Evolutionary conservation across 352 stramenopile genomes (phyloP).

Genomic region (Globisporangium polare): DNA sequence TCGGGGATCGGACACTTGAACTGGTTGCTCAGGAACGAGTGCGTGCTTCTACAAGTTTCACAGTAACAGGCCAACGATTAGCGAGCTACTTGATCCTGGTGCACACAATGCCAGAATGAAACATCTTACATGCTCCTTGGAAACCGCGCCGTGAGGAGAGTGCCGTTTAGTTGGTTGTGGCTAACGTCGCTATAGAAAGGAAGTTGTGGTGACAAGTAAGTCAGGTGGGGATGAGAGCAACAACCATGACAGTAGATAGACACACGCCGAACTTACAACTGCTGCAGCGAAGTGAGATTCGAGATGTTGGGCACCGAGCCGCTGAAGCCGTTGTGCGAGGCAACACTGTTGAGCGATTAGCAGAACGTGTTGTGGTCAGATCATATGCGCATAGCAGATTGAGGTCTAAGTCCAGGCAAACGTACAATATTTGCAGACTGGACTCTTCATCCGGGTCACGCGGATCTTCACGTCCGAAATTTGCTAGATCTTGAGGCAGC

Average conservation of each 20-base stretch:
- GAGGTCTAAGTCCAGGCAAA: no score
- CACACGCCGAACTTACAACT: constrained; percentile 36
- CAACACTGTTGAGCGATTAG: constrained; percentile 32
- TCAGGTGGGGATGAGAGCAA: no score
- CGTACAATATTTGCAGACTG: constrained; percentile 39
- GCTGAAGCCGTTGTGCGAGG: constrained; percentile 44
- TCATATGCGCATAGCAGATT: no score
- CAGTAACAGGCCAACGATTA: no score
- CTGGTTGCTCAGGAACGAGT: constrained; percentile 21
- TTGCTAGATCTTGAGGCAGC: constrained; percentile 30
- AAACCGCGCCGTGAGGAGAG: constrained; percentile 19
- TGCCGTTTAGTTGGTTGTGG: constrained; percentile 26
- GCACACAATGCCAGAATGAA: no score
- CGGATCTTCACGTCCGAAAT: constrained; percentile 43
- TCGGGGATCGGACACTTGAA: constrained; percentile 20
- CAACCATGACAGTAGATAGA: no score
- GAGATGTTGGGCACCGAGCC: constrained; percentile 36
- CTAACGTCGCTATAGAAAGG: constrained; percentile 24
- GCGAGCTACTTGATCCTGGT: no score
- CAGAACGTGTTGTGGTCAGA: no score
- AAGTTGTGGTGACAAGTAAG: no score
- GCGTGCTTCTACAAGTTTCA: background rate
- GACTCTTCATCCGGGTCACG: constrained; percentile 51
- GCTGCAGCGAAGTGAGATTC: constrained; percentile 38
- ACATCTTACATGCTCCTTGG: constrained; percentile 30